These are phyloP conservation scores for Rhizopus delemar DNA, from an alignment of 371 early-diverging fungal genomes.

Conservation along the genomic window DNA sequence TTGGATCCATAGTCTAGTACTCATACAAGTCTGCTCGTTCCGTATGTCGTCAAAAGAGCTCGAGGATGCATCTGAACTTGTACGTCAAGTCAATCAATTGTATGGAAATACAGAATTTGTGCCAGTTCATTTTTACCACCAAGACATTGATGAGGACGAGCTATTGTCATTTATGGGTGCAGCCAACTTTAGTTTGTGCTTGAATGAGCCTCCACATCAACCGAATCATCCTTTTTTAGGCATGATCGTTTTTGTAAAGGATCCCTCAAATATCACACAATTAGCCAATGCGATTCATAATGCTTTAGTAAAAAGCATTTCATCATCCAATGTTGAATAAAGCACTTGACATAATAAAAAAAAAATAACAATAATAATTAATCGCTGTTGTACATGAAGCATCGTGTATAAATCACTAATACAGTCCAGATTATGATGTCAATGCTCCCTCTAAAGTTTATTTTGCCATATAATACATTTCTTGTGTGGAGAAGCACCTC, in stretches of 20 bases:
- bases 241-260: neutral
- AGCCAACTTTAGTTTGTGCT: neutral
- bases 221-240: neutral
- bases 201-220: neutral
- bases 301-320: neutral
- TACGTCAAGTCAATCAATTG: slow-evolving; percentile 30
- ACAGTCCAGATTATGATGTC: too few species aligned
- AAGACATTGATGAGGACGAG: slow-evolving; percentile 25
- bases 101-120: slow-evolving; percentile 24
- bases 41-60: slow-evolving; percentile 3
- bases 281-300: neutral
- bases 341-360: too few species aligned
- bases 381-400: too few species aligned
- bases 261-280: neutral
- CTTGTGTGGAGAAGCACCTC: too few species aligned
- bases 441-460: too few species aligned
- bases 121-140: slow-evolving; percentile 31
- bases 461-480: too few species aligned
- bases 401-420: too few species aligned
- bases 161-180: slow-evolving; percentile 17
- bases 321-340: neutral
- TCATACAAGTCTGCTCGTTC: slow-evolving; percentile 14
- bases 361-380: too few species aligned
- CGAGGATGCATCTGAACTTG: slow-evolving; percentile 22
- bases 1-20: slow-evolving; percentile 8